Percentiles rank a stretch among this genome's conserved stretches.
phyloP scores from a whole-genome alignment of 805 yeast species.

The Saccharomyces kudriavzevii region DNA sequence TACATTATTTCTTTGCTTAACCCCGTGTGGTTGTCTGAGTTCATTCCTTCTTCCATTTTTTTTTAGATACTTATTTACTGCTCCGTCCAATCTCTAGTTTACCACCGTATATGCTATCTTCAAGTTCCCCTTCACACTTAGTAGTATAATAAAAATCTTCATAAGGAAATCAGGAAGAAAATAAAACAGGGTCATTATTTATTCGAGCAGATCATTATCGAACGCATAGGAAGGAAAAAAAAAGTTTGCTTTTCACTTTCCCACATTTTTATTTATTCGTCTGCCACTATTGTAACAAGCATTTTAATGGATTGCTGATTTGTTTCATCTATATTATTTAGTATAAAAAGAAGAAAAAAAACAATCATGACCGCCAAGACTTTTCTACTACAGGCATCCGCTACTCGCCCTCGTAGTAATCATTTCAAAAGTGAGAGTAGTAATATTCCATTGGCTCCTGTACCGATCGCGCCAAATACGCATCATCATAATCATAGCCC shows the following conservation, averaged over 20 bases:
- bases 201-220: neutral
- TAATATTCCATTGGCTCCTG: neutral
- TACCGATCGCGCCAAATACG: neutral
- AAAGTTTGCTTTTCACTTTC: neutral
- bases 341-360: neutral
- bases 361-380: neutral
- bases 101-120: neutral
- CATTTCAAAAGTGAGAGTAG: neutral
- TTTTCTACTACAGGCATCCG: neutral
- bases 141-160: neutral
- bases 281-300: neutral
- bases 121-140: neutral
- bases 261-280: neutral
- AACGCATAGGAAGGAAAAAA: neutral
- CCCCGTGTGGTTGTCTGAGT: neutral
- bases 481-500: neutral
- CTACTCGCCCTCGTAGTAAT: neutral
- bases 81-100: neutral
- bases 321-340: neutral
- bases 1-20: neutral
- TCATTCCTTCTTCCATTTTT: neutral
- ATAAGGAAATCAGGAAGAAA: neutral
- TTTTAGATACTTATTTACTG: neutral
- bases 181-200: neutral
- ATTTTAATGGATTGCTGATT: neutral